Percentiles rank a stretch among this genome's conserved stretches.
Evolutionary conservation across 106 monocot genomes (phyloP).

Genomic region (Amphibolis antarctica): DNA sequence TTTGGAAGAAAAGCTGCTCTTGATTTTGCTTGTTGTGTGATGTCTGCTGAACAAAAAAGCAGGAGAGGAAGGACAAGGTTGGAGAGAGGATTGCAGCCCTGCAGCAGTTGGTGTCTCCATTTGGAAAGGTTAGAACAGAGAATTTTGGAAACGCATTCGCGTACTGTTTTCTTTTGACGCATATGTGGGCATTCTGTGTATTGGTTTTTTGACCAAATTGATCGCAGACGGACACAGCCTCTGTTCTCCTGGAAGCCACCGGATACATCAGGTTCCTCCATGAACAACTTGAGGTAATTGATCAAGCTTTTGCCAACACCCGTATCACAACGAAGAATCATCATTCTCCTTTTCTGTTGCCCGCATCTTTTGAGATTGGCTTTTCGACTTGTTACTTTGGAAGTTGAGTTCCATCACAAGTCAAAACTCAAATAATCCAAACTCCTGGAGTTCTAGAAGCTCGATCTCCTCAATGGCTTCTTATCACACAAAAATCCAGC

Average conservation of each 20-base stretch:
- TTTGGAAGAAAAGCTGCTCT: background rate
- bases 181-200: background rate
- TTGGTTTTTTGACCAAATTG: background rate
- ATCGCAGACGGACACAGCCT: constrained; percentile 20
- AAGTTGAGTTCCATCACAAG: no score
- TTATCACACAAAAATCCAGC: no score
- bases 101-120: constrained; percentile 23
- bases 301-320: background rate
- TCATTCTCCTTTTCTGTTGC: no score
- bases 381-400: no score
- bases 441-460: no score
- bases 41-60: background rate
- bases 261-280: constrained; percentile 19
- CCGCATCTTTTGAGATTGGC: no score
- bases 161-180: no score
- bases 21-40: background rate
- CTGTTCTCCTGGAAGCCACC: constrained; percentile 17
- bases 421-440: no score
- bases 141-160: background rate
- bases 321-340: no score
- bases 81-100: constrained; percentile 14
- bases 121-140: constrained; percentile 12
- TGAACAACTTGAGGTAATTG: constrained; percentile 17
- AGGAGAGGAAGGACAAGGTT: constrained; percentile 19
- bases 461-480: no score